A percentile compares a stretch with the other conserved stretches of the same genome.
phyloP scores from a whole-genome alignment of 768 basidiomycete species.

The Hortiboletus campestris region DNA sequence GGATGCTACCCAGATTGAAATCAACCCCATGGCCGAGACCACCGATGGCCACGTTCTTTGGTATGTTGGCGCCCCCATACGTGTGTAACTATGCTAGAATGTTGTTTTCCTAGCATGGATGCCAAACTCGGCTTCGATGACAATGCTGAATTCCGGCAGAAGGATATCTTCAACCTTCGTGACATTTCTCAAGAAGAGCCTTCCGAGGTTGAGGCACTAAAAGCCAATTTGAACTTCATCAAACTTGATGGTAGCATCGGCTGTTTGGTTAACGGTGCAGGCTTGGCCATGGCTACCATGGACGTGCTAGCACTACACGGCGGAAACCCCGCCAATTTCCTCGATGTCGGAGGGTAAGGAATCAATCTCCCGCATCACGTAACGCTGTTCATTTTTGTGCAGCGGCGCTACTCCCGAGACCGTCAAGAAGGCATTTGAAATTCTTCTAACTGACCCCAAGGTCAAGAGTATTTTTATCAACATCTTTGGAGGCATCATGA shows the following conservation, averaged over 20 bases:
- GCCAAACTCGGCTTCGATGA: conserved; percentile 99
- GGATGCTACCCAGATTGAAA: conserved; percentile 99
- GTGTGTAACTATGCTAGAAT: neutral
- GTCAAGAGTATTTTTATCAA: conserved; percentile 99
- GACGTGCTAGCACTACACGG: conserved; percentile 97
- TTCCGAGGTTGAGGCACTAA: conserved; percentile 96
- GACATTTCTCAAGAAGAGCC: conserved; percentile 95
- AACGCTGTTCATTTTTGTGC: conserved; percentile 5
- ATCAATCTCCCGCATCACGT: conserved; percentile 13
- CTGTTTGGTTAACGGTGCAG: conserved; percentile 97
- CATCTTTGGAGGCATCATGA: conserved; percentile 98
- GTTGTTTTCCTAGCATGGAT: conserved; percentile 74
- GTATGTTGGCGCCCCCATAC: conserved; percentile 42
- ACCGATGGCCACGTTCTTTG: conserved; percentile 90
- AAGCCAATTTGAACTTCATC: conserved; percentile 96
- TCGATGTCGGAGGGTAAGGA: conserved; percentile 90
- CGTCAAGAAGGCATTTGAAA: conserved; percentile 99
- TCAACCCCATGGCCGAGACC: conserved; percentile 95
- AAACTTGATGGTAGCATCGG: conserved; percentile 97
- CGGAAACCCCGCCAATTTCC: conserved; percentile 96
- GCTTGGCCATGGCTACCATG: conserved; percentile 99
- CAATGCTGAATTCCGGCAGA: conserved; percentile 97
- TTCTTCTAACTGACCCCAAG: conserved; percentile 83
- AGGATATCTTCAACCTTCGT: conserved; percentile 83
- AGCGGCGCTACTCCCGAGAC: conserved; percentile 99